Percentiles rank a stretch among this genome's conserved stretches.
Conservation (phyloP, 768 basidiomycete genomes). For the Tylopilus sp. region DNA sequence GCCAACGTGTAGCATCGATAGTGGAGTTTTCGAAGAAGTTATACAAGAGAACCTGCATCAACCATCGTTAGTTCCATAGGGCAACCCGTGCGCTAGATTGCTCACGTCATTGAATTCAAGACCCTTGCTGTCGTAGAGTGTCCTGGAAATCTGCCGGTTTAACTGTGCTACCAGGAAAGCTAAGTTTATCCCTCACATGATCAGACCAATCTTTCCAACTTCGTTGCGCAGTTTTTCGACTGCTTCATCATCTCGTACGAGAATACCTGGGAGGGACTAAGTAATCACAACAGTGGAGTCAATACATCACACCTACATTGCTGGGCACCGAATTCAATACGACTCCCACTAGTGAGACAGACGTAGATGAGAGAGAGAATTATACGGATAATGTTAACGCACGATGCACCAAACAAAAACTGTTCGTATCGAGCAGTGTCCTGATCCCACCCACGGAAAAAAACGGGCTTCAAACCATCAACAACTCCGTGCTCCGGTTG, state of each 20-base stretch:
- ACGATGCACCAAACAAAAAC: slow-evolving; percentile 54
- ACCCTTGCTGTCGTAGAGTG: slow-evolving; percentile 32
- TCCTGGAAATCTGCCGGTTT: slow-evolving; percentile 16
- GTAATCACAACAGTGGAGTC: neutral
- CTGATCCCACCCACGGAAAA: slow-evolving; percentile 48
- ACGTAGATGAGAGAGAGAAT: slow-evolving; percentile 9
- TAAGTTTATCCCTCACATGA: slow-evolving; percentile 41
- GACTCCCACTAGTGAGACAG: slow-evolving; percentile 35
- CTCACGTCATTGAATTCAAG: slow-evolving; percentile 25
- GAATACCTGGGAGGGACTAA: slow-evolving; percentile 44
- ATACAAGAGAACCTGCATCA: slow-evolving; percentile 59
- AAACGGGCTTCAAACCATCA: slow-evolving; percentile 53
- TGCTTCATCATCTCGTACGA: slow-evolving; percentile 62
- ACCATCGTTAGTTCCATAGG: neutral
- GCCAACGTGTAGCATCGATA: slow-evolving; percentile 52
- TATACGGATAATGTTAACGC: slow-evolving; percentile 1
- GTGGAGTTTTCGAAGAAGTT: slow-evolving; percentile 72
- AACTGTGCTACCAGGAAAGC: neutral
- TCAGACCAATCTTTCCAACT: slow-evolving; percentile 56
- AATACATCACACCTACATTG: slow-evolving; percentile 47
- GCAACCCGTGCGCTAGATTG: neutral
- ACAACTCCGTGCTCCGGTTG: slow-evolving; percentile 53
- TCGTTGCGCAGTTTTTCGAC: slow-evolving; percentile 43
- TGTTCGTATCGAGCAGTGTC: slow-evolving; percentile 47
- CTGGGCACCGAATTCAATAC: slow-evolving; percentile 57